phyloP scores from a whole-genome alignment of 2,329 filamentous ascomycete species.

The Colletotrichum tabaci region DNA sequence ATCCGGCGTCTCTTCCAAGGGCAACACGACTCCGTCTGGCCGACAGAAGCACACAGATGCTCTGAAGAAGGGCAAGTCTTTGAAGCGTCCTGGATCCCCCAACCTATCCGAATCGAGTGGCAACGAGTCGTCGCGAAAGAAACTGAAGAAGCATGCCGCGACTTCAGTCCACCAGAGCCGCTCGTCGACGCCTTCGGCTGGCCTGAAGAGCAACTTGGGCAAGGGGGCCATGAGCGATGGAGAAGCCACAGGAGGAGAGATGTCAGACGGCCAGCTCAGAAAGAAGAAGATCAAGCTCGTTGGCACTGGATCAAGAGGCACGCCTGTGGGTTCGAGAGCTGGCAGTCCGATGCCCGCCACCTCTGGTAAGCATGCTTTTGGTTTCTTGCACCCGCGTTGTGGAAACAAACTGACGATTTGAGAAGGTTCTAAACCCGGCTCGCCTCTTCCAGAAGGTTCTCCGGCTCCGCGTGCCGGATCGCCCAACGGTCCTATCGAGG shows the following conservation, averaged over 20 bases:
- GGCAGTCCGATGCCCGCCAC: conserved; percentile 69
- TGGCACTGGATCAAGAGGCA: conserved; percentile 61
- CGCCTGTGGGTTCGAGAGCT: conserved; percentile 72
- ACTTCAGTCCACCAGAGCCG: conserved; percentile 67
- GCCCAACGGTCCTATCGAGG: conserved; percentile 57
- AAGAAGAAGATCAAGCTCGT: conserved; percentile 72
- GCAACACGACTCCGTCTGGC: conserved; percentile 70
- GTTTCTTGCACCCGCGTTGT: too few relatives aligned
- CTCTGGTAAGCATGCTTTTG: conserved; percentile 52
- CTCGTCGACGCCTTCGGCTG: conserved; percentile 67
- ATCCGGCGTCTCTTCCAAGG: conserved; percentile 76
- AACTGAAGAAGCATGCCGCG: conserved; percentile 76
- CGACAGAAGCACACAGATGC: conserved; percentile 63
- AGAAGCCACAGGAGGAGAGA: conserved; percentile 79
- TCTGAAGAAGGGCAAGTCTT: conserved; percentile 70
- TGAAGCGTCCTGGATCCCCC: conserved; percentile 90
- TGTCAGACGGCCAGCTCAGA: conserved; percentile 67
- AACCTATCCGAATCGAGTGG: conserved; percentile 92
- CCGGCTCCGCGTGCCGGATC: conserved; percentile 51
- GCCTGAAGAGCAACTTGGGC: conserved; percentile 59
- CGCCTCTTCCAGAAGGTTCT: conserved; percentile 42
- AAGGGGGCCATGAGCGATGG: conserved; percentile 79
- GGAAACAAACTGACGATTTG: conserved; percentile 2
- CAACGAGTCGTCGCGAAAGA: conserved; percentile 89
- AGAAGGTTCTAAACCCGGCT: conserved; percentile 44